These are phyloP conservation scores for Podila epicladia DNA, from an alignment of 192 early-diverging fungal species.

Conservation along the genomic window DNA sequence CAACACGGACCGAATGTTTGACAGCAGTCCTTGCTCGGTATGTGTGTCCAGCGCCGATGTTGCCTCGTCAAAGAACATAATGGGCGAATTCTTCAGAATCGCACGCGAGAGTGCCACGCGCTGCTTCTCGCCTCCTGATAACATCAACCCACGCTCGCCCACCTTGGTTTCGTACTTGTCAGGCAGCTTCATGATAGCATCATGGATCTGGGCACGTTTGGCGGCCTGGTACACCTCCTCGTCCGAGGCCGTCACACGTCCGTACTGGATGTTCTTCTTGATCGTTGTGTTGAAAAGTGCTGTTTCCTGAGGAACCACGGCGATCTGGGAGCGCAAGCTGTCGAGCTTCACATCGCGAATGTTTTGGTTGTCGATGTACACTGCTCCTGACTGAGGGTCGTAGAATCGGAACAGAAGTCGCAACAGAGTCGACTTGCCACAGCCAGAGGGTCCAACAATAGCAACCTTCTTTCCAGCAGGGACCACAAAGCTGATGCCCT, in stretches of 20 bases:
- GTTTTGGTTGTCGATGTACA: constrained; percentile 71
- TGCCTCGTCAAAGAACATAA: constrained; percentile 90
- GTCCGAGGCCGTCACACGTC: constrained; percentile 60
- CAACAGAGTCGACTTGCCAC: constrained; percentile 57
- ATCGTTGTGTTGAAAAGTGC: constrained; percentile 77
- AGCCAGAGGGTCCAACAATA: constrained; percentile 67
- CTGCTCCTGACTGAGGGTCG: constrained; percentile 62
- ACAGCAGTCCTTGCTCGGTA: constrained; percentile 78
- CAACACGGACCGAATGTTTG: constrained; percentile 88
- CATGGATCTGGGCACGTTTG: constrained; percentile 76
- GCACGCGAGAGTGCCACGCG: constrained; percentile 93
- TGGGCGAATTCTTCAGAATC: constrained; percentile 84
- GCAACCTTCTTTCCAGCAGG: constrained; percentile 67
- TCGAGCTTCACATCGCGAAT: constrained; percentile 62
- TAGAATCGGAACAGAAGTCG: constrained; percentile 69
- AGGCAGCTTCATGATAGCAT: constrained; percentile 74
- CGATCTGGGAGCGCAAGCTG: constrained; percentile 63
- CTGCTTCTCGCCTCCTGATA: constrained; percentile 96
- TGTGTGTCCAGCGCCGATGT: constrained; percentile 86
- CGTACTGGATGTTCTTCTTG: constrained; percentile 74
- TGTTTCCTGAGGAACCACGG: constrained; percentile 64
- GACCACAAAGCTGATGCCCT: constrained; percentile 64
- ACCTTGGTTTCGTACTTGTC: constrained; percentile 86
- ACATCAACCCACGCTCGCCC: constrained; percentile 81
- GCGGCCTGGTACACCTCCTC: constrained; percentile 65